Evolutionary conservation across 495 filamentous ascomycete genomes (phyloP), one percentile per base, ranked within the genome.

Genomic region (Daldinia grandis): DNA sequence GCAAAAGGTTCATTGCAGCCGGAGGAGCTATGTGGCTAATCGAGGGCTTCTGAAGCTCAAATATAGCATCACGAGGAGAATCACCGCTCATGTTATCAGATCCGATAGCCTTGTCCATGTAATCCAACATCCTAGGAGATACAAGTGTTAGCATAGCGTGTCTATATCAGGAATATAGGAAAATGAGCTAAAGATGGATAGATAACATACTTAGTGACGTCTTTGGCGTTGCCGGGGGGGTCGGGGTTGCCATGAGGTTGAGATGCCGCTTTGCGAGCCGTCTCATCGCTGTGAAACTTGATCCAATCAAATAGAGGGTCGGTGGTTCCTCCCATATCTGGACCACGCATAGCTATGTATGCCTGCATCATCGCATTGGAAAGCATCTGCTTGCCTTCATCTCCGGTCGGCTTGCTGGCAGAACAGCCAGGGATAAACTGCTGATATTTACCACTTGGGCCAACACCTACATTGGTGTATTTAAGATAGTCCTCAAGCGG

Each of bases 331-430:
- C 49, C 62, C 44, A 66, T 49, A 15, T 8, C n/a, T 17, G 62
- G 73, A 15, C 74, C 74, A 31, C 74, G 74, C 74, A 76, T 76
- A 10, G 62, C 47, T 7, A 70, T 15, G 17, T 74, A 76, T 12
- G 72, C 63, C 30, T 67, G 53, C 66, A 74, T 69, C 62, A 74
- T 72, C 10, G 62, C 30, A 28, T 70, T 69, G 8, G 62, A 64
- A 24, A 75, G 28, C 14, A 56, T 42, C n/a, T 64, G 69, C 15
- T 49, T 27, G 5, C 65, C 24, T 4, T 64, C 54, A 12, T 60
- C 14, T 8, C 58, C 49, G 10, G 58, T 42, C 14, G 55, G 35
- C 17, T 64, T 53, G 15, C 55, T 30, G 14, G 51, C 37, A 9
- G 67, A 60, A 27, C 72, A 69, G 25, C 58, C 62, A 37, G 69